Conservation (phyloP, 768 basidiomycete species). For the Lentinula detonsa region DNA sequence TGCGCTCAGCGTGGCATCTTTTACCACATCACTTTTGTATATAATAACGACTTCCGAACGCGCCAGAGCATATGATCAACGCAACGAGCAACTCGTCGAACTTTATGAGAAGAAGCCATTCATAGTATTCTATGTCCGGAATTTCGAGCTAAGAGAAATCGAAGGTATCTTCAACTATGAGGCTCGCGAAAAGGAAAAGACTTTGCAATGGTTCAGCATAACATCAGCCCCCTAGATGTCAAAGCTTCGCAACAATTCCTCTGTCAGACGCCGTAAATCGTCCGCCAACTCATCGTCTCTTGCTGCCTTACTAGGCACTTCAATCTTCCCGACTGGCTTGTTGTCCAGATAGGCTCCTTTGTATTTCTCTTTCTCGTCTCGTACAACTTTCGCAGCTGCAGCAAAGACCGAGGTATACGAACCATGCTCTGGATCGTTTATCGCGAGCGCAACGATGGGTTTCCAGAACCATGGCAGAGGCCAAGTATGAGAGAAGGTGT, state of each 20-base stretch:
- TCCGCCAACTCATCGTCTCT: constrained; percentile 19
- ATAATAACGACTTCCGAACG: background rate
- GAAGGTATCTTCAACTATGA: background rate
- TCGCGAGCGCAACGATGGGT: background rate
- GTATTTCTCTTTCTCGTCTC: constrained; percentile 19
- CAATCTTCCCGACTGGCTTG: constrained; percentile 19
- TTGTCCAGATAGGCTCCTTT: constrained; percentile 21
- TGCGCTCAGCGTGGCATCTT: constrained; percentile 13
- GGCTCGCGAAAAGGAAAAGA: no score
- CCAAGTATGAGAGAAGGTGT: constrained; percentile 22
- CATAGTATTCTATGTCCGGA: background rate
- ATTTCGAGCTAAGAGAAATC: background rate
- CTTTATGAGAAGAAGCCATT: background rate
- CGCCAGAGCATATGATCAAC: background rate
- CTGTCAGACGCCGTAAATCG: constrained; percentile 24
- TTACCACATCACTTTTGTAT: background rate
- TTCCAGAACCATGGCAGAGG: constrained; percentile 9
- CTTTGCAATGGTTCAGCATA: no score
- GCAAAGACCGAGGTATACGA: constrained; percentile 22
- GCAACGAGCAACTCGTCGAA: background rate
- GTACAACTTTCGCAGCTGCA: constrained; percentile 21
- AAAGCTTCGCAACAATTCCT: constrained; percentile 10
- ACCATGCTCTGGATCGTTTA: constrained; percentile 14
- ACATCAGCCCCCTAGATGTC: background rate
- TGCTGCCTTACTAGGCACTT: constrained; percentile 15